Percentiles rank a stretch among this genome's conserved stretches.
phyloP scores from a whole-genome alignment of 768 basidiomycete genomes.

The Mycena galopus region DNA sequence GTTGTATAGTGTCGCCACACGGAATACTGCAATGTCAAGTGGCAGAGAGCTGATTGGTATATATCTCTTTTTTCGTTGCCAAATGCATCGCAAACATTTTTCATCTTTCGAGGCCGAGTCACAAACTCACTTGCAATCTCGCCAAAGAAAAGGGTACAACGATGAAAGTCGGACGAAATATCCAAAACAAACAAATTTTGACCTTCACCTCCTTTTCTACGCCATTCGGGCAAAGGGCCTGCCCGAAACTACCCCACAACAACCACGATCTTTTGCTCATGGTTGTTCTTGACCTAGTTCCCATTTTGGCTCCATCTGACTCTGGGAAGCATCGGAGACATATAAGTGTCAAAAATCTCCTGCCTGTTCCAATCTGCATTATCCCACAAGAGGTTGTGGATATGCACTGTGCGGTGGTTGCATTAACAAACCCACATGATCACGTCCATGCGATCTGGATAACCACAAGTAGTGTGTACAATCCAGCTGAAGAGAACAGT shows the following conservation, averaged over 20 bases:
- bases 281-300: conserved; percentile 1
- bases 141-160: background rate
- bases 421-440: background rate
- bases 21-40: background rate
- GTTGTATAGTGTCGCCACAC: background rate
- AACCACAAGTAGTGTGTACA: background rate
- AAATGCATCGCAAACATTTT: background rate
- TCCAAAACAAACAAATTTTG: background rate
- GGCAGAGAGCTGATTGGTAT: background rate
- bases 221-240: background rate
- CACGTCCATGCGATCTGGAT: conserved; percentile 8
- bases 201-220: background rate
- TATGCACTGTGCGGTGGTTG: background rate
- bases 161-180: conserved; percentile 4
- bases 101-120: background rate
- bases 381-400: background rate
- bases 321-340: background rate
- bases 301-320: background rate
- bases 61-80: background rate
- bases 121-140: background rate
- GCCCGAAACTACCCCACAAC: background rate
- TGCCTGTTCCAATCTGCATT: background rate
- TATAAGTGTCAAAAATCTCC: background rate
- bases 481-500: background rate
- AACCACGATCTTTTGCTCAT: conserved; percentile 1